These are phyloP conservation scores for Ophiocordyceps camponoti-saundersi DNA, from an alignment of 2,329 filamentous ascomycete species.

Conservation along the genomic window DNA sequence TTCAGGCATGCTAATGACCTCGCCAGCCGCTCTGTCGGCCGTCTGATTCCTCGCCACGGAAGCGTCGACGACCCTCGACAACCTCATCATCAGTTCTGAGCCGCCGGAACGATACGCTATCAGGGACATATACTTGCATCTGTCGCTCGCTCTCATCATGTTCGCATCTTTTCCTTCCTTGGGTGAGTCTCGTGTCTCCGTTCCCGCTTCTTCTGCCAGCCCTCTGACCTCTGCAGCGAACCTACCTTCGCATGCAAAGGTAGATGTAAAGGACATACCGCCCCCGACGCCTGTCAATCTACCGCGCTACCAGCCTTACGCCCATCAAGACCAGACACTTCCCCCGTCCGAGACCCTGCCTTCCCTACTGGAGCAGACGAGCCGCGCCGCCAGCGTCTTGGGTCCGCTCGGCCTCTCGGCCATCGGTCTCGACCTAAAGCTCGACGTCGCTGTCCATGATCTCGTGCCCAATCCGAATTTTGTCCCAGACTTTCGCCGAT, in stretches of 20 bases:
- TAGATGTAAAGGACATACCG: constrained; percentile 34
- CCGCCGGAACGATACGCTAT: neutral
- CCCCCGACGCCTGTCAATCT: constrained; percentile 37
- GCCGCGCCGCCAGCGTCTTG: constrained; percentile 24
- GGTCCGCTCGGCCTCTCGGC: constrained; percentile 34
- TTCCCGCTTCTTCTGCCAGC: neutral
- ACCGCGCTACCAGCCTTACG: constrained; percentile 25
- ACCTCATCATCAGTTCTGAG: neutral
- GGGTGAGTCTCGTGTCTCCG: constrained; percentile 14
- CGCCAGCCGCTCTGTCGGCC: neutral
- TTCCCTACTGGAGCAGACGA: constrained; percentile 32
- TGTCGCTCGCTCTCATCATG: constrained; percentile 13
- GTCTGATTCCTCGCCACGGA: neutral
- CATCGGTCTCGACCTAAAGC: constrained; percentile 37
- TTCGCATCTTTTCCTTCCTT: constrained; percentile 24
- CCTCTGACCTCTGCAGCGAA: constrained; percentile 8
- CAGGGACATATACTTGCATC: neutral
- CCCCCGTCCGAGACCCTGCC: constrained; percentile 23
- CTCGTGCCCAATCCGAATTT: constrained; percentile 36
- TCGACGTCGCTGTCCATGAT: constrained; percentile 27
- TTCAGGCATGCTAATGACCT: neutral
- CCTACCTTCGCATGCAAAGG: constrained; percentile 11
- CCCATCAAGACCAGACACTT: constrained; percentile 12
- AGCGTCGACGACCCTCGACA: neutral
- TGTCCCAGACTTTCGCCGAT: constrained; percentile 34